Base-by-base conservation (phyloP, 192 early-diverging fungal genomes). In the Coemansia sp. region DNA sequence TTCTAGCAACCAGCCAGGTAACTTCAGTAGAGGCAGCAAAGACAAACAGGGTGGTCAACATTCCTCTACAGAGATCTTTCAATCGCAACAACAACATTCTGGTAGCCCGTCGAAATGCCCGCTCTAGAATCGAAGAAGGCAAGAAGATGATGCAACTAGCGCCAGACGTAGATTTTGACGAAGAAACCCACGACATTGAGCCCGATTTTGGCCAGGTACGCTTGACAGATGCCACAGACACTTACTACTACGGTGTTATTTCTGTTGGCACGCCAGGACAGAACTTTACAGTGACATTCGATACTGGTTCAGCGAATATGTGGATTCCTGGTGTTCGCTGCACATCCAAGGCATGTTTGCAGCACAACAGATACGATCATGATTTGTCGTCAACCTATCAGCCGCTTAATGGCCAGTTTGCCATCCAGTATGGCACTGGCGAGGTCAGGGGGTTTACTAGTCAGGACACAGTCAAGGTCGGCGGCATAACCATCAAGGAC, bases 291-390 rank as follows among this genome's bases (percentile, higher is more conserved):
- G 72, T 91, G 60, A 86, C 85, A 30, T 89, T 92, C 61, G 90
- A 92, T 59, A 92, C 90, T 0, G 90, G 90, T 7, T 89, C 88
- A n/a, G 78, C 85, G 28, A 88, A 90, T 73, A 68, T 92, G 42
- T 92, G 90, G 89, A 71, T 84, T 14, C 83, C 83, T 3, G 78
- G 83, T 1, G 65, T 75, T 12, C 63, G 68, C 14, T 84, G 83
- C 61, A 67, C 71, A 20, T 80, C 75, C 34, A 76, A 75, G 60
- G 75, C 72, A 1, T 84, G 83, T 49, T 22, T 72, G 48, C 71
- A 74, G 51, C 77, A 75, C 56, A 77, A 76, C 42, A 65, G 68
- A 14, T 84, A 77, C 61, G 68, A 81, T 67, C 66, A 67, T 56
- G 72, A 74, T 20, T 32, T 71, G 48, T 79, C 81, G 17, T 38